Percentiles rank a stretch among this genome's conserved stretches.
Evolutionary conservation across 805 yeast species (phyloP).

Genomic region (Ogataea pini): DNA sequence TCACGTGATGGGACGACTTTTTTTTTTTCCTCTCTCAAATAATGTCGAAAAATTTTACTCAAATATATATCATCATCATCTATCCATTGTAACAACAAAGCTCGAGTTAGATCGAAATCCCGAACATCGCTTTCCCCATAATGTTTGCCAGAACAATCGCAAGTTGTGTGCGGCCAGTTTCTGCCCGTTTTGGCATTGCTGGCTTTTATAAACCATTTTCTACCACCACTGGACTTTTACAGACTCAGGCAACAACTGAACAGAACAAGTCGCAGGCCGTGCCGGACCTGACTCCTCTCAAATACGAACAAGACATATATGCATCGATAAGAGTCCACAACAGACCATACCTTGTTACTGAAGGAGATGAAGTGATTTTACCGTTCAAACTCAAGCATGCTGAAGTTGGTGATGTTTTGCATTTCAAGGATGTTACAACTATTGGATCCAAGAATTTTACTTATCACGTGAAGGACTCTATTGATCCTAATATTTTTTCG

Average conservation of each 20-base stretch:
- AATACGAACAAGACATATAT: constrained; percentile 66
- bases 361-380: constrained; percentile 80
- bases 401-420: constrained; percentile 79
- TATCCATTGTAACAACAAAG: too few relatives aligned
- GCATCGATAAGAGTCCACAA: constrained; percentile 82
- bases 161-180: constrained; percentile 1
- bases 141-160: constrained; percentile 4
- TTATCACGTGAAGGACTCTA: constrained; percentile 49
- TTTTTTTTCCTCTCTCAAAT: too few relatives aligned
- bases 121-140: neutral
- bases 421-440: constrained; percentile 72
- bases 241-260: neutral
- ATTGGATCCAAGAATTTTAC: constrained; percentile 87
- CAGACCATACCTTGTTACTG: constrained; percentile 84
- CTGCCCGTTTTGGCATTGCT: neutral
- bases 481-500: constrained; percentile 54
- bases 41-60: constrained; percentile 9
- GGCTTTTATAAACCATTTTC: neutral
- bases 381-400: constrained; percentile 79
- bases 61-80: neutral
- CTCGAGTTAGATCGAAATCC: too few relatives aligned
- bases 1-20: too few relatives aligned
- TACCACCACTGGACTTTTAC: neutral
- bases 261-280: constrained; percentile 10
- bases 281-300: constrained; percentile 60